Evolutionary conservation across 352 stramenopile genomes (phyloP), one percentile per base, ranked within the genome.

Genomic region (Thraustochytrium striatum): DNA sequence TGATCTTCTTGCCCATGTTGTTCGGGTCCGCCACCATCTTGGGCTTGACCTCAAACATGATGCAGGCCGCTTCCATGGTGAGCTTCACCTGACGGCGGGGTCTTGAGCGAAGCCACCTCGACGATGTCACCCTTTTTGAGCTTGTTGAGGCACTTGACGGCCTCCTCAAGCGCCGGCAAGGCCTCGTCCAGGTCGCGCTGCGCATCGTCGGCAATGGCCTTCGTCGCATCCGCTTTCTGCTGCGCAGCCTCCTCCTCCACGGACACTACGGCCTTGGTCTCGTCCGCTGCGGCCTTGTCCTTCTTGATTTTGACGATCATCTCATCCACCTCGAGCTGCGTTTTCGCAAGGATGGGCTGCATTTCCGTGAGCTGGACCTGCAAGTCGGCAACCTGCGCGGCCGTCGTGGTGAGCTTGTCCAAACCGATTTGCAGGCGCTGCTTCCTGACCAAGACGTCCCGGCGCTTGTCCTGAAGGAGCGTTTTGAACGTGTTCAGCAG

Each of bases 51-150:
- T 86, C 87, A 90, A 98, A 96, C 91, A 98, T 96, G 70, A 98
- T 93, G 80, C 92, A 98, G 2, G 97, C 92, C 3, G 92, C 92
- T 59, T 97, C 91, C 93, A 98, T 97, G 35, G 95, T 92, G 2
- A 98, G 85, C 73, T 97, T 97, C 19, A 1, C 90, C 93, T 59
- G 93, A 87, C 28, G 92, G 92, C 0, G 93, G 93, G 70, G 95
- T 97, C 83, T 97, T 97, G 91, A 98, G 96, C 30, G 90, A 92
- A 80, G 97, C 97, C 57, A 98, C 93, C 83, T 98, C 93, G 1
- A 91, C 95, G 82, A 98, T 97, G 57, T 97, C 92, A 25, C 86
- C 86, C 79, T 97, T 97, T 3, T 90, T 96, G n/a, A 98, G 86
- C 47, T 91, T 96, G 69, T 97, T 91, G 19, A 98, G 83, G 0